Conservation (phyloP, 306 rosid species). For the Medicago lupulina region DNA sequence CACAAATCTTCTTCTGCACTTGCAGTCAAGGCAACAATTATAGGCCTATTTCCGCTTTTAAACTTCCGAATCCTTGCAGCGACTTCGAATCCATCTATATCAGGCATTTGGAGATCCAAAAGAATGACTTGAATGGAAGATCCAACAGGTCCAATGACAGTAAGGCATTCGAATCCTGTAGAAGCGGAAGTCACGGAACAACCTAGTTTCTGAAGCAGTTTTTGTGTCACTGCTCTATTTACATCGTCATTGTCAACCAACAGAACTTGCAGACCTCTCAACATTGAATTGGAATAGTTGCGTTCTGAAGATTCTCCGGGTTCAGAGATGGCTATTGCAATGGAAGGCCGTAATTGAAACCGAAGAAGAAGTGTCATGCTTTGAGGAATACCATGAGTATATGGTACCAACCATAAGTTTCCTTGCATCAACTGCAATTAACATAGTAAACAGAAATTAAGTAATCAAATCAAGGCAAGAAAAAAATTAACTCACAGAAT, state of each 20-base stretch:
- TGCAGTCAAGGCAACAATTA: constrained; percentile 77
- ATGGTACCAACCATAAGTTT: constrained; percentile 78
- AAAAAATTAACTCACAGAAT: not conserved
- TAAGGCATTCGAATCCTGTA: constrained; percentile 89
- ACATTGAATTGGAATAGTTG: constrained; percentile 66
- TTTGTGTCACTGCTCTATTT: constrained; percentile 88
- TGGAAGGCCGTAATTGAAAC: constrained; percentile 77
- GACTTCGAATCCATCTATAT: constrained; percentile 86
- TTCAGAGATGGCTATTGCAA: constrained; percentile 78
- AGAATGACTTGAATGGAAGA: constrained; percentile 71
- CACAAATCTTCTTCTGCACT: constrained; percentile 78
- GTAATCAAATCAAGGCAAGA: constrained; percentile 10
- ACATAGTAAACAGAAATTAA: constrained; percentile 29
- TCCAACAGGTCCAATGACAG: constrained; percentile 66
- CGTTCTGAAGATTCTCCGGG: constrained; percentile 77
- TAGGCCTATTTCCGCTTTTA: constrained; percentile 80
- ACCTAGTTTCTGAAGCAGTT: constrained; percentile 87
- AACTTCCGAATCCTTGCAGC: constrained; percentile 75
- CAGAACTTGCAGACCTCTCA: constrained; percentile 77
- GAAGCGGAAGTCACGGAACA: constrained; percentile 78
- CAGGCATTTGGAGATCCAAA: constrained; percentile 87
- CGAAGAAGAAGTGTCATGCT: constrained; percentile 90
- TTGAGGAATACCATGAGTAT: constrained; percentile 77
- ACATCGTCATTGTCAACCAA: constrained; percentile 84
- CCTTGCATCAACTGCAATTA: constrained; percentile 95